A percentile compares a stretch with the other conserved stretches of the same genome.
Evolutionary conservation across 1,139 yeast species (phyloP).

Genomic region (Taphrina wiesneri): DNA sequence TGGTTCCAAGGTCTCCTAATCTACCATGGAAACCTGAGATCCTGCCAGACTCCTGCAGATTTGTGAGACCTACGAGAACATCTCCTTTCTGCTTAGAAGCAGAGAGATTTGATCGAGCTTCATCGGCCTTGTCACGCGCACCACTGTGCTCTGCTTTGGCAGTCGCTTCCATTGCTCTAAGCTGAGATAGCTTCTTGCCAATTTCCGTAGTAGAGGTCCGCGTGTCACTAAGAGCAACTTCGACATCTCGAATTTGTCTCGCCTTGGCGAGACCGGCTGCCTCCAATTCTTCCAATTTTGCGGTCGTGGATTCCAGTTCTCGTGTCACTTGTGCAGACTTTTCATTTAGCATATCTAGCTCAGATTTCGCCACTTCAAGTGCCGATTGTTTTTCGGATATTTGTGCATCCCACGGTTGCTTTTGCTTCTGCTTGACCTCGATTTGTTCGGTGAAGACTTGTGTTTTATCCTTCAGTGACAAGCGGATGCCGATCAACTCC

Average conservation of each 20-base stretch:
- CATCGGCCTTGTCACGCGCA: conserved; percentile 64
- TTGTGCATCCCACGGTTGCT: conserved; percentile 83
- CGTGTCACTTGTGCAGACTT: conserved; percentile 51
- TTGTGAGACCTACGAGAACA: conserved; percentile 67
- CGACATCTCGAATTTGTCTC: conserved; percentile 51
- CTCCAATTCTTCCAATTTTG: conserved; percentile 53
- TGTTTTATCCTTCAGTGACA: conserved; percentile 71
- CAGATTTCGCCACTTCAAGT: conserved; percentile 64
- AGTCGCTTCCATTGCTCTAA: conserved; percentile 51
- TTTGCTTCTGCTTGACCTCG: conserved; percentile 60
- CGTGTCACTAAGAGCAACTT: neutral
- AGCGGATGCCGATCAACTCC: conserved; percentile 62
- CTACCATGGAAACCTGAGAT: conserved; percentile 74
- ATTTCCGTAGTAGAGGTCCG: neutral
- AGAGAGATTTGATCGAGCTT: conserved; percentile 61
- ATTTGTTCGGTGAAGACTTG: conserved; percentile 63
- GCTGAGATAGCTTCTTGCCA: conserved; percentile 47
- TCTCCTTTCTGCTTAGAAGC: conserved; percentile 67
- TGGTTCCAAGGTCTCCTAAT: conserved; percentile 84
- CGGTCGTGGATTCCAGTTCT: conserved; percentile 50
- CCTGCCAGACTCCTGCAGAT: conserved; percentile 77
- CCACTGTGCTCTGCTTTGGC: conserved; percentile 59
- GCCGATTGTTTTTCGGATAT: conserved; percentile 67
- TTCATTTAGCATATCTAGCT: conserved; percentile 60
- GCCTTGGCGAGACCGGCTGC: conserved; percentile 63